Evolutionary conservation across 1,139 yeast genomes (phyloP), one percentile per base, ranked within the genome.

Genomic region (Candida sanyaensis): DNA sequence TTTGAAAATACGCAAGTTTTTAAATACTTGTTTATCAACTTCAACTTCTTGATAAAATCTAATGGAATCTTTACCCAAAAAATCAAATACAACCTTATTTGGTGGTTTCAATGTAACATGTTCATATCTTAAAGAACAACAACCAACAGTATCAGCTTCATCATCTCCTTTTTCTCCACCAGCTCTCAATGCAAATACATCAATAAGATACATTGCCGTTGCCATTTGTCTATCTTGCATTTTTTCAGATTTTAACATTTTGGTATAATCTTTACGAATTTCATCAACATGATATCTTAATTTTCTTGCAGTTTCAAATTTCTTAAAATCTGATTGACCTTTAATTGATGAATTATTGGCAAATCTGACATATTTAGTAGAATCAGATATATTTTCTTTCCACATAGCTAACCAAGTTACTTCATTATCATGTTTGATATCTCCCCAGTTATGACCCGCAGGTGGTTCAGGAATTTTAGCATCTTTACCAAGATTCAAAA

Each of bases 111-210:
- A 74, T 1, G 95, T 86, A 41, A 92, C 80, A 66, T 92, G 98
- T 63, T 92, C 98, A 60, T 74, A 92, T 58, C 98, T 74, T 55
- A 92, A 77, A 1, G 98, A 92, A 69, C 98, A 92, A 69, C 99
- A 92, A 41, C 99, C 99, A 41, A 92, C 99, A 1, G 99, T 92
- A 65, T 93, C 99, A 2, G 98, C 98, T 64, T 92, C 97, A 60
- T 93, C 98, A 8, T 92, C 98, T 13, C 95, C 89, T 65, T 92
- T 92, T 68, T 93, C 98, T 58, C 97, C 97, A 64, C 98, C 98
- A 0, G 98, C 98, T 86, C 98, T 88, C 54, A 93, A 78, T 0
- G 98, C 98, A 63, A 91, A 86, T n/a, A 86, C 83, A 71, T 93
- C 99, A 62, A 93, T 92, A 45, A 93, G 77, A 65, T 92, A 93